A percentile compares a stretch with the other conserved stretches of the same genome.
Conservation (phyloP, 169 alveolate species). For the Plasmodium ovale region DNA sequence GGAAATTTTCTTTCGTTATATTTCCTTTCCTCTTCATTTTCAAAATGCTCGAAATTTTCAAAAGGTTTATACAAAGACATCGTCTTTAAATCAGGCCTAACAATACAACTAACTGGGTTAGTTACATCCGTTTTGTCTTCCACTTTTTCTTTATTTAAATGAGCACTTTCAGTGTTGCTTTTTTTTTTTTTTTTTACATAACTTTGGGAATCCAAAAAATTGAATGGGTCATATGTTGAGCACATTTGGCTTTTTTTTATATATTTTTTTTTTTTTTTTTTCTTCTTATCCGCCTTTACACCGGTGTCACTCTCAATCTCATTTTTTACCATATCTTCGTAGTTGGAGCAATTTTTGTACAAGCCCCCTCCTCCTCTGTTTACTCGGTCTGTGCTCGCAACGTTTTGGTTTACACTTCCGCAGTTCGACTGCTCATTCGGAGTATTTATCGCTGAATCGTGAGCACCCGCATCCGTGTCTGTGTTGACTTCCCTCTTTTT, state of each 20-base stretch:
- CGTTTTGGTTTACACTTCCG: slow-evolving; percentile 1
- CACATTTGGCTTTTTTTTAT: slow-evolving; percentile 1
- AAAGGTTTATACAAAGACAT: slow-evolving; percentile 67
- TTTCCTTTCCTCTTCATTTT: slow-evolving; percentile 10
- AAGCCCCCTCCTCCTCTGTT: neutral
- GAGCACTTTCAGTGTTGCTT: neutral
- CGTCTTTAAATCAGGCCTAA: slow-evolving; percentile 67
- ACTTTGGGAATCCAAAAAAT: slow-evolving; percentile 20
- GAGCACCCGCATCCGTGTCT: neutral
- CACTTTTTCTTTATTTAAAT: neutral
- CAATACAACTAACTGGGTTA: slow-evolving; percentile 27
- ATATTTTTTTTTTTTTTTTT: slow-evolving; percentile 22
- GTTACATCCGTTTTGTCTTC: neutral
- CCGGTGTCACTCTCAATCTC: neutral
- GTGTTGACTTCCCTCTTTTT: neutral
- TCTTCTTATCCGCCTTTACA: neutral
- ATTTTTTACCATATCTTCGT: neutral
- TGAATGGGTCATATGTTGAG: slow-evolving; percentile 41
- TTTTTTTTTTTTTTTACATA: slow-evolving; percentile 21
- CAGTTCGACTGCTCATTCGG: neutral
- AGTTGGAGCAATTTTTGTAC: neutral
- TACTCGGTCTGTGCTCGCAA: no score
- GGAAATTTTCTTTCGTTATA: neutral
- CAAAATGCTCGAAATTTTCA: slow-evolving; percentile 44
- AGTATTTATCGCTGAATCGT: no score